A percentile compares a stretch with the other conserved stretches of the same genome.
These are phyloP conservation scores for Hypoxylon sp. DNA, from an alignment of 2,329 filamentous ascomycete species.

Conservation along the genomic window DNA sequence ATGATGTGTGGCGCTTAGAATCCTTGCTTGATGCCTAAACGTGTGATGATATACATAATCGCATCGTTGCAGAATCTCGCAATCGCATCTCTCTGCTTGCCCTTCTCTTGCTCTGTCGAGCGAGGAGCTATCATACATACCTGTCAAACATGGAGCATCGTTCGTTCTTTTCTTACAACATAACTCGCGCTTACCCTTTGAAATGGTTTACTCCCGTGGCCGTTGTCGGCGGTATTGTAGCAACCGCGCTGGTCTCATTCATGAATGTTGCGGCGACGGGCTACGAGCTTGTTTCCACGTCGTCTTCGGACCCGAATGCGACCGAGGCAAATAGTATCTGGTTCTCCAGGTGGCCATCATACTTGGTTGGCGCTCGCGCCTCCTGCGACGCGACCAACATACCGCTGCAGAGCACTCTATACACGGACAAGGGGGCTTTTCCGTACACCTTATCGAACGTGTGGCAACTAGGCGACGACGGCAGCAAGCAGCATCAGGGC, in stretches of 20 bases:
- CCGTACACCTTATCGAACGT: constrained; percentile 26
- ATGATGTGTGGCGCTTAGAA: background rate
- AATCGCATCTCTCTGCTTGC: background rate
- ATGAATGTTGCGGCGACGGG: constrained; percentile 35
- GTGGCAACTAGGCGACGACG: constrained; percentile 22
- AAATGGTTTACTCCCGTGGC: constrained; percentile 41
- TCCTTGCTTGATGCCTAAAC: background rate
- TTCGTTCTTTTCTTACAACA: constrained; percentile 34
- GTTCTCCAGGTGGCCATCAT: constrained; percentile 35
- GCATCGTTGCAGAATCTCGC: background rate
- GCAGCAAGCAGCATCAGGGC: constrained; percentile 11
- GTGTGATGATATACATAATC: background rate
- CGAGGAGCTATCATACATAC: background rate
- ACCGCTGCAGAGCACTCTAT: constrained; percentile 23
- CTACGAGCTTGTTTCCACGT: constrained; percentile 29
- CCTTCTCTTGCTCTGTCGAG: background rate
- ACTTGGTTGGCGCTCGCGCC: constrained; percentile 25
- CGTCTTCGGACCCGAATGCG: constrained; percentile 24
- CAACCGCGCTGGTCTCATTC: constrained; percentile 33
- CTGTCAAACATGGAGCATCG: constrained; percentile 16
- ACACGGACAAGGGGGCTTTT: constrained; percentile 27
- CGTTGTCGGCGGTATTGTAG: constrained; percentile 29
- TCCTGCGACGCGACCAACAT: constrained; percentile 20
- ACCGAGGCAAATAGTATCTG: constrained; percentile 26
- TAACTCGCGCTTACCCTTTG: constrained; percentile 36